Percentiles rank a stretch among this genome's conserved stretches.
These are phyloP conservation scores for Xylaria venustula DNA, from an alignment of 495 filamentous ascomycete species.

Conservation along the genomic window DNA sequence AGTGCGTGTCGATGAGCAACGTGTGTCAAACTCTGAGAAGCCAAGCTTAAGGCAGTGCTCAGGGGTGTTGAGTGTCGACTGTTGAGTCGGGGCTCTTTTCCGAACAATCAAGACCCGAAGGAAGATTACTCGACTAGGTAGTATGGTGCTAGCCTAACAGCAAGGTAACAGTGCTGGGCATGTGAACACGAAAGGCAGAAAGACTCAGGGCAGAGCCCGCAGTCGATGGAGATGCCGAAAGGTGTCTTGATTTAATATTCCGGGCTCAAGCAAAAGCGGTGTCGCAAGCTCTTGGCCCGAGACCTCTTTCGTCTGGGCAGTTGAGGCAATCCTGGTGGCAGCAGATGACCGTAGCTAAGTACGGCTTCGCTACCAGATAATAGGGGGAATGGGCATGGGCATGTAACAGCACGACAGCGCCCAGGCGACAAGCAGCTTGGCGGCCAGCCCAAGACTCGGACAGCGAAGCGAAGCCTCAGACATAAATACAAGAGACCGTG, in stretches of 20 bases:
- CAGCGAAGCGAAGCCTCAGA: conserved; percentile 7
- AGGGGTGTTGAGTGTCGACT: too few species aligned
- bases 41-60: too few species aligned
- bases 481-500: conserved; percentile 2
- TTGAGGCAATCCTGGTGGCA: background rate
- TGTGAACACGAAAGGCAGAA: background rate
- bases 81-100: background rate
- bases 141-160: background rate
- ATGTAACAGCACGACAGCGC: conserved; percentile 15
- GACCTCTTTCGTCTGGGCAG: conserved; percentile 9
- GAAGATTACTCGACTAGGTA: background rate
- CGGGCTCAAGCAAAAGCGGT: background rate
- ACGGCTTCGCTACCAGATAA: background rate
- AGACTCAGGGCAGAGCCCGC: background rate
- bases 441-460: background rate
- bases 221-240: background rate
- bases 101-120: background rate
- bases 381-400: too few species aligned
- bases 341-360: background rate
- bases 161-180: background rate
- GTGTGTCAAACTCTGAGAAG: background rate
- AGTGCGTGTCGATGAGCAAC: background rate
- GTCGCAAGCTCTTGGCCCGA: conserved; percentile 3
- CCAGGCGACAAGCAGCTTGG: conserved; percentile 16
- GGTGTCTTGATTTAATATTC: conserved; percentile 7